These are phyloP conservation scores for Balansia obtecta DNA, from an alignment of 2,329 filamentous ascomycete species.

Conservation along the genomic window DNA sequence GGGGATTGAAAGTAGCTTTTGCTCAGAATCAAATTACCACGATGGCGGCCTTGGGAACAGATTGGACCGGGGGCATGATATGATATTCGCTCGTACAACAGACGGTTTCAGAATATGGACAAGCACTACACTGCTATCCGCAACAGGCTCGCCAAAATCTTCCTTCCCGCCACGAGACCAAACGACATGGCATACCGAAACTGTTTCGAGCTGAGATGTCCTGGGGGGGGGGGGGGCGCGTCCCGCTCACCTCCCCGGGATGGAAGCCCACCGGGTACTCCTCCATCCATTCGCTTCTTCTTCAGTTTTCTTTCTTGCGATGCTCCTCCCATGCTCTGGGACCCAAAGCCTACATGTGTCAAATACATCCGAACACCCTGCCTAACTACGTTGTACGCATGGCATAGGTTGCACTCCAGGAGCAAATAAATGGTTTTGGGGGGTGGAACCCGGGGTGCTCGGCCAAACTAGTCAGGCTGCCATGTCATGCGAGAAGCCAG, in stretches of 20 bases:
- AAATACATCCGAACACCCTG: neutral
- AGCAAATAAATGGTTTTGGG: neutral
- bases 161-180: slow-evolving; percentile 1
- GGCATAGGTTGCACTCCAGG: neutral
- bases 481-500: neutral
- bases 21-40: neutral
- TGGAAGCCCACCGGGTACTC: slow-evolving; percentile 8
- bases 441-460: neutral
- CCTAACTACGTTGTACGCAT: neutral
- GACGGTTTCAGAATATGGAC: slow-evolving; percentile 6
- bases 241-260: neutral
- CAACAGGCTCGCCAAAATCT: neutral
- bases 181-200: neutral
- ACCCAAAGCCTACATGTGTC: neutral
- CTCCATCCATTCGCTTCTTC: slow-evolving; percentile 28
- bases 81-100: slow-evolving; percentile 1
- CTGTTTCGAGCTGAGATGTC: neutral
- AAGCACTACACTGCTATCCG: neutral
- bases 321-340: neutral
- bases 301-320: slow-evolving; percentile 21
- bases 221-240: too few species aligned
- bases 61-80: neutral
- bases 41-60: neutral
- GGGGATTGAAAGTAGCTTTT: neutral
- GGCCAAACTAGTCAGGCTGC: neutral